A percentile compares a stretch with the other conserved stretches of the same genome.
phyloP scores from a whole-genome alignment of 2,329 filamentous ascomycete species.

The Colletotrichum spinosum region DNA sequence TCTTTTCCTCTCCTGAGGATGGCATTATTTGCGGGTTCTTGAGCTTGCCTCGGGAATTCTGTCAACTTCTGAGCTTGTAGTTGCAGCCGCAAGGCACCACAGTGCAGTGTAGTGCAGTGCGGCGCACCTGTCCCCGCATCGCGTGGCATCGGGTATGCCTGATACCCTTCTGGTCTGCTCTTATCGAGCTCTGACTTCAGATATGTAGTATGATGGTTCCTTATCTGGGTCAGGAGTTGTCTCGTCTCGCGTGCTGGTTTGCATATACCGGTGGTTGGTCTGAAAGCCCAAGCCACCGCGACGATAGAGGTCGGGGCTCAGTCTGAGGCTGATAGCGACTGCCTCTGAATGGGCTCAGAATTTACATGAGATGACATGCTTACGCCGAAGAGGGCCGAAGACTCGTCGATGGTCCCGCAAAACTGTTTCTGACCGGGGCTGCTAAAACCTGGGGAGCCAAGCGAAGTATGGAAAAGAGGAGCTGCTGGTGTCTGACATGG shows the following conservation, averaged over 20 bases:
- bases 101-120: too few relatives aligned
- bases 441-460: slow-evolving; percentile 29
- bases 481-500: slow-evolving; percentile 25
- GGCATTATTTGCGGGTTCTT: slow-evolving; percentile 6
- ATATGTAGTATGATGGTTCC: slow-evolving; percentile 5
- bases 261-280: slow-evolving; percentile 1
- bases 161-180: slow-evolving; percentile 11
- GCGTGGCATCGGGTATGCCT: too few relatives aligned
- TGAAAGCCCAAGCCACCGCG: slow-evolving; percentile 8
- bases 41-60: slow-evolving; percentile 15
- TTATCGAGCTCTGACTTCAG: background rate
- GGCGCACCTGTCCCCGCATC: too few relatives aligned
- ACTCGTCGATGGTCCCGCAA: slow-evolving; percentile 33
- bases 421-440: slow-evolving; percentile 27
- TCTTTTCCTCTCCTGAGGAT: background rate
- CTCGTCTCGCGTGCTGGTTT: slow-evolving; percentile 23
- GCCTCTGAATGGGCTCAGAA: slow-evolving; percentile 32
- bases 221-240: slow-evolving; percentile 10
- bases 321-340: slow-evolving; percentile 20
- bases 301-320: slow-evolving; percentile 22
- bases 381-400: slow-evolving; percentile 26
- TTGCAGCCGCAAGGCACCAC: too few relatives aligned
- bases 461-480: slow-evolving; percentile 25
- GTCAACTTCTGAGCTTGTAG: background rate
- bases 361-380: slow-evolving; percentile 28